Base-by-base conservation (phyloP, 148 eudicot species). In the Drosera capensis region DNA sequence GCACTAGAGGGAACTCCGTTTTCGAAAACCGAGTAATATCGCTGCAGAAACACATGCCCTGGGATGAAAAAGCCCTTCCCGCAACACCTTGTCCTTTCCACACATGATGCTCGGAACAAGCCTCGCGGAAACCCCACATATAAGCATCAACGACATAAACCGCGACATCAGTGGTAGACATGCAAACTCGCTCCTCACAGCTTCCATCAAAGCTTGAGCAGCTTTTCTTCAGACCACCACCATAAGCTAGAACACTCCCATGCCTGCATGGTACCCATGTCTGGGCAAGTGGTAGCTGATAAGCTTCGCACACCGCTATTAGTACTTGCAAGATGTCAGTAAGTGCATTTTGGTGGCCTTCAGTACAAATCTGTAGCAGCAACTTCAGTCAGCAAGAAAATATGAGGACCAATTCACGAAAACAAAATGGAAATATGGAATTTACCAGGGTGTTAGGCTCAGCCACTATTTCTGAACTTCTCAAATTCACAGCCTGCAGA, bases 231-330 rank as follows among this genome's bases (percentile, higher is more conserved):
- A 73, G 48, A 52, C 94, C 94, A 36, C 95, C 95, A 12, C 88
- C 95, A 58, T 77, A 48, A 20, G 95, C 73, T 34, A 90, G 71
- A 63, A 85, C 73, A 62, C 70, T 85, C 23, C 88, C 70, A 56
- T 85, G 93, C 64, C 74, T 75, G 75, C 95, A 85, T 1, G 95
- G 94, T 36, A 84, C 76, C 99, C 99, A 90, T 19, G 95, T 79
- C 70, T 92, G 99, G 57, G 99, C 99, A 57, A 92, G 75, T 19
- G 99, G 99, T 37, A 92, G 23, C 35, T 75, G 73, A 57, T 81
- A 73, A 36, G 76, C 76, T 63, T 92, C 99, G 64, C 95, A 92
- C 14, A 81, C 75, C 55, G 70, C 78, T 37, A 85, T 78, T 30
- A 85, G 44, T 45, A 84, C 80, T 71, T 79, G 82, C 65, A 81